Evolutionary conservation across 495 filamentous ascomycete species (phyloP).

Genomic region (Sphaerosporella brunnea): DNA sequence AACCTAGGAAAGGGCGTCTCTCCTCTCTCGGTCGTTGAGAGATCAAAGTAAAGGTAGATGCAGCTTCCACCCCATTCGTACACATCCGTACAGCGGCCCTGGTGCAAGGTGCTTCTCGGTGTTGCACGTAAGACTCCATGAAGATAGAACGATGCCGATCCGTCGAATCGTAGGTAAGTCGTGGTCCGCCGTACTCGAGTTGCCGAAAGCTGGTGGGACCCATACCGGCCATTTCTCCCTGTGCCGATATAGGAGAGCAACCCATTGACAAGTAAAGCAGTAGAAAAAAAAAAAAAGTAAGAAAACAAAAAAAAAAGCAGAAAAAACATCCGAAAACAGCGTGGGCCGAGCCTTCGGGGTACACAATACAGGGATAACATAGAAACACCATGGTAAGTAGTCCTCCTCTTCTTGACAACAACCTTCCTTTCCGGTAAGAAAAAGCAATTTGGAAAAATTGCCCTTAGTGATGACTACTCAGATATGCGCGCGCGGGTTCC

Average conservation of each 20-base stretch:
- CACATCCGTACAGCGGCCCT: too few species aligned
- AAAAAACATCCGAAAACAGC: slow-evolving; percentile 3
- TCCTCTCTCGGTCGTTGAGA: slow-evolving; percentile 6
- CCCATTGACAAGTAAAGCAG: too few species aligned
- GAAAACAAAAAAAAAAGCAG: slow-evolving; percentile 1
- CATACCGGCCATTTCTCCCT: too few species aligned
- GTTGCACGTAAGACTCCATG: not conserved
- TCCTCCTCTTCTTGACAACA: slow-evolving; percentile 7
- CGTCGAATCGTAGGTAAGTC: not conserved
- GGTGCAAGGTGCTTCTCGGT: not conserved
- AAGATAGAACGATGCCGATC: not conserved
- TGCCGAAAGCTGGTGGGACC: not conserved
- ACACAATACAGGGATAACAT: not conserved
- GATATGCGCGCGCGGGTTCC: slow-evolving; percentile 4
- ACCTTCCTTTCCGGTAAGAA: slow-evolving; percentile 6
- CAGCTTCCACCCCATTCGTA: not conserved
- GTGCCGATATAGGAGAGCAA: too few species aligned
- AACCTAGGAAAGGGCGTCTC: slow-evolving; percentile 3
- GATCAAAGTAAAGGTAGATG: slow-evolving; percentile 7
- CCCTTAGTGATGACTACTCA: slow-evolving; percentile 8
- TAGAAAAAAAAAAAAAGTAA: slow-evolving; percentile 1
- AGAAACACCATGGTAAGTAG: slow-evolving; percentile 5
- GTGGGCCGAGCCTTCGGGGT: not conserved
- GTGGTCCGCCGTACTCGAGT: too few species aligned
- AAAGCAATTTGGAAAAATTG: slow-evolving; percentile 7